Evolutionary conservation across 176 grass and related monocot species (phyloP).

Genomic region (Hyparrhenia diplandra): DNA sequence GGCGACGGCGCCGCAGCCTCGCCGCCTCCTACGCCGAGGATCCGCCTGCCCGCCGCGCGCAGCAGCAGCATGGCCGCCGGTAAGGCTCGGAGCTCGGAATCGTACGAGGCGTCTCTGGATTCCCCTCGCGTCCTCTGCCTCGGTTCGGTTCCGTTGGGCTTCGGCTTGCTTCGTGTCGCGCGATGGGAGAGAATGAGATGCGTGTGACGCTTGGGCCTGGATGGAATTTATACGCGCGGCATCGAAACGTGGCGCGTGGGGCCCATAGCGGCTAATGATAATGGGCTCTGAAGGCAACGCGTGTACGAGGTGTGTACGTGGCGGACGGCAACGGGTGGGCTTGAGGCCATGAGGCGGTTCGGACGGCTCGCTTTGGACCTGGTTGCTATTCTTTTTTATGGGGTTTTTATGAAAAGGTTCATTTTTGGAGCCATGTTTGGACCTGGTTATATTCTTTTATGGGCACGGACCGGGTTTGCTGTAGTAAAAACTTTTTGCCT

Average conservation of each 20-base stretch:
- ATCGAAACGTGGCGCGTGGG: not conserved
- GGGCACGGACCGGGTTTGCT: too few relatives aligned
- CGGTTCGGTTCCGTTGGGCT: not conserved
- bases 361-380: not conserved
- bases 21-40: not conserved
- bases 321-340: not conserved
- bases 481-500: too few relatives aligned
- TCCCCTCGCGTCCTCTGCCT: not conserved
- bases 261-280: not conserved
- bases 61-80: slow-evolving; percentile 29
- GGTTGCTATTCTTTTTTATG: not conserved
- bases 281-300: not conserved
- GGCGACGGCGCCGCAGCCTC: not conserved
- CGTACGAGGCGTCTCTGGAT: slow-evolving; percentile 8
- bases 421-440: not conserved
- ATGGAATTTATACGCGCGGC: not conserved
- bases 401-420: not conserved
- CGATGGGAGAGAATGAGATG: not conserved
- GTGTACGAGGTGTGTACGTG: slow-evolving; percentile 1
- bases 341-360: too few relatives aligned
- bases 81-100: not conserved
- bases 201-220: not conserved
- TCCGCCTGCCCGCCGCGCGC: slow-evolving; percentile 13
- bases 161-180: not conserved
- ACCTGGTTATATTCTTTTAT: too few relatives aligned